A percentile compares a stretch with the other conserved stretches of the same genome.
Evolutionary conservation across 1,139 yeast genomes (phyloP).

Genomic region (Nakaseomyces nivariensis): DNA sequence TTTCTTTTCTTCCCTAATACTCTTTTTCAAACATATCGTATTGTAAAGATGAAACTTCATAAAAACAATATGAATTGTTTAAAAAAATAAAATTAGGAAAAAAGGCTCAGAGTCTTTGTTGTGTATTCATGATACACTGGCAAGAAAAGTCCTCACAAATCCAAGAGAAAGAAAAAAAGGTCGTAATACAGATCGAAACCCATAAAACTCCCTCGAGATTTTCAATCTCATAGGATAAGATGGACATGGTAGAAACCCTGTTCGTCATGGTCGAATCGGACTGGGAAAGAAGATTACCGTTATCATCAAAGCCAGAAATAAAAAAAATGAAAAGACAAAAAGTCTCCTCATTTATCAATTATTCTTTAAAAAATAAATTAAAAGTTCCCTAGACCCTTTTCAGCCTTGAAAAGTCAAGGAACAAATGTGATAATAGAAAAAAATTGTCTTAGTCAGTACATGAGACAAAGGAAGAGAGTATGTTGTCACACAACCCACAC

Average conservation of each 20-base stretch:
- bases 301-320: slow-evolving; percentile 32
- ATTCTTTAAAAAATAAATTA: not conserved
- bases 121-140: slow-evolving; percentile 49
- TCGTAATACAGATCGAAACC: slow-evolving; percentile 11
- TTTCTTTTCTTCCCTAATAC: not conserved
- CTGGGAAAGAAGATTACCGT: slow-evolving; percentile 70
- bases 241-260: slow-evolving; percentile 42
- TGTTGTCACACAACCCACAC: no score
- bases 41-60: not conserved
- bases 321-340: not conserved
- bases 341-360: not conserved
- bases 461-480: not conserved
- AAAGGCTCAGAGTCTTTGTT: slow-evolving; percentile 32
- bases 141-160: slow-evolving; percentile 54
- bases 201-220: slow-evolving; percentile 6
- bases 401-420: slow-evolving; percentile 13
- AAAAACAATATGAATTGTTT: slow-evolving; percentile 1
- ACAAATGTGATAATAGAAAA: slow-evolving; percentile 2
- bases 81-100: not conserved
- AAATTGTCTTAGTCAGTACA: slow-evolving; percentile 1
- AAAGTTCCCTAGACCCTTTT: slow-evolving; percentile 11
- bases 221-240: slow-evolving; percentile 10
- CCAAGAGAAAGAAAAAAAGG: slow-evolving; percentile 7
- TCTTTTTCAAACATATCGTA: not conserved
- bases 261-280: slow-evolving; percentile 91